Conservation (phyloP, 768 basidiomycete species). For the Tulasnella sp. region DNA sequence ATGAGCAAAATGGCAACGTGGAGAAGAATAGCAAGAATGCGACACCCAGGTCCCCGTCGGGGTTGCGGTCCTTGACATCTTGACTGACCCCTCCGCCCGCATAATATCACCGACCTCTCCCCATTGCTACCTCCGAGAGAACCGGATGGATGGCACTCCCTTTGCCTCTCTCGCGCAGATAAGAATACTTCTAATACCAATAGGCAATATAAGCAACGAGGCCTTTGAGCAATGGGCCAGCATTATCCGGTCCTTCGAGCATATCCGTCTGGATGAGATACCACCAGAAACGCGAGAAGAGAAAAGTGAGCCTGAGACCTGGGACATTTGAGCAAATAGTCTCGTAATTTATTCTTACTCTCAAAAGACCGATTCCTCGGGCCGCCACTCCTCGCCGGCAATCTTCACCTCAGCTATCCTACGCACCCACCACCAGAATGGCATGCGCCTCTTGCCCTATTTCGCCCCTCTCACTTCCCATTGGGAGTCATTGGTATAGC, state of each 20-base stretch:
- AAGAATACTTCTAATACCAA: slow-evolving; percentile 73
- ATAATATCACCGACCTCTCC: no score
- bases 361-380: slow-evolving; percentile 87
- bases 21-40: background rate
- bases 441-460: slow-evolving; percentile 54
- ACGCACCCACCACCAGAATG: slow-evolving; percentile 63
- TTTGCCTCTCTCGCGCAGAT: slow-evolving; percentile 82
- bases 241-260: slow-evolving; percentile 62
- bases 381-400: slow-evolving; percentile 57
- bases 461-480: slow-evolving; percentile 72
- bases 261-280: slow-evolving; percentile 70
- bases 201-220: slow-evolving; percentile 59
- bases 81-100: no score
- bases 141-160: slow-evolving; percentile 12
- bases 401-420: slow-evolving; percentile 69
- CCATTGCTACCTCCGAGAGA: background rate
- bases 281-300: slow-evolving; percentile 69
- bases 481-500: slow-evolving; percentile 84
- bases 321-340: background rate
- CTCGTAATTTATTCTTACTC: background rate
- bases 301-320: slow-evolving; percentile 42
- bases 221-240: slow-evolving; percentile 62
- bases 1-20: slow-evolving; percentile 1
- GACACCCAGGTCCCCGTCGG: background rate
- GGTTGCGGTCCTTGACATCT: no score